Percentiles rank a stretch among this genome's conserved stretches.
Evolutionary conservation across 208 protist genomes (phyloP).

Genomic region (Trypanosomatidae sp.): DNA sequence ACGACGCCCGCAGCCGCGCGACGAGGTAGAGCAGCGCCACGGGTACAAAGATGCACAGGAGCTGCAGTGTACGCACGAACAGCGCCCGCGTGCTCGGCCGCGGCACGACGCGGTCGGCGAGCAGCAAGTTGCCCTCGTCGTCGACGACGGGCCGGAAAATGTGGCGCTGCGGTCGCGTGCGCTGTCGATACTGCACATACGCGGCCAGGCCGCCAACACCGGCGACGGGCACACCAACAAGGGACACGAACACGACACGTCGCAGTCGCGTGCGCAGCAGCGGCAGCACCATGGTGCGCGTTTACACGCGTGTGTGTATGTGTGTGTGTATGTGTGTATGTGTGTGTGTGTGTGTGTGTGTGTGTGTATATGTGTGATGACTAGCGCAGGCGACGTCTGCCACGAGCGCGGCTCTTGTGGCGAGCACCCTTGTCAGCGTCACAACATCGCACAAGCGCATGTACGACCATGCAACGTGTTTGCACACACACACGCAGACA

Average conservation of each 20-base stretch:
- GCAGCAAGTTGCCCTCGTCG: slow-evolving; percentile 35
- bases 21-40: slow-evolving; percentile 58
- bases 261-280: slow-evolving; percentile 8
- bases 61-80: slow-evolving; percentile 29
- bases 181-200: slow-evolving; percentile 59
- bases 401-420: no score
- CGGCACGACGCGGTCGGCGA: slow-evolving; percentile 35
- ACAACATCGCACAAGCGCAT: no score
- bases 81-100: slow-evolving; percentile 19
- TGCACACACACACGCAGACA: no score
- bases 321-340: slow-evolving; percentile 1
- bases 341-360: slow-evolving; percentile 1
- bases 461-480: no score
- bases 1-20: slow-evolving; percentile 28
- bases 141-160: slow-evolving; percentile 57
- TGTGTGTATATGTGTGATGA: background rate
- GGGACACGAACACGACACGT: slow-evolving; percentile 5
- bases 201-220: slow-evolving; percentile 25
- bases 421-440: no score
- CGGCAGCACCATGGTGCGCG: slow-evolving; percentile 4
- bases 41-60: slow-evolving; percentile 62
- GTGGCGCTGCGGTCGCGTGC: slow-evolving; percentile 23
- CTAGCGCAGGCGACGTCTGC: no score
- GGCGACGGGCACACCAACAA: slow-evolving; percentile 26
- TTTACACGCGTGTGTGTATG: background rate